Base-by-base conservation (phyloP, 805 yeast species). In the Pichia cabralensis region DNA sequence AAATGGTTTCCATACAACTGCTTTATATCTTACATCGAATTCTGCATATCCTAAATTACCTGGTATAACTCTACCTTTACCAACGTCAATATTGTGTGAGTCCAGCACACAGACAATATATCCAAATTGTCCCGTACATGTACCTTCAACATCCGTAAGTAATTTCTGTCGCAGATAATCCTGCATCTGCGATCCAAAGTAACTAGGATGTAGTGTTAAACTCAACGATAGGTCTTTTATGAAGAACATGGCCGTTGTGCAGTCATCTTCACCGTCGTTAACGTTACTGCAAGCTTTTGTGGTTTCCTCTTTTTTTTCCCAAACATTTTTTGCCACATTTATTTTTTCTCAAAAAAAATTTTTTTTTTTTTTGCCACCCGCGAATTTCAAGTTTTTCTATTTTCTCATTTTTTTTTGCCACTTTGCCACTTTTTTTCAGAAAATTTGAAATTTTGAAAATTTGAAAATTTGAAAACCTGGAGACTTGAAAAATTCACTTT, bases 101-200 rank as follows among this genome's bases (percentile, higher is more conserved):
- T 92, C 97, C 54, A 92, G 67, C 28, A 92, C 98, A 61, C 96
- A 89, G 38, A 92, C 79, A 46, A 92, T 92, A 58, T 92, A 92
- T 11, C 98, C 98, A 64, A 92, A 92, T 59, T 92, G 95, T 49
- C 98, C 98, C 1, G 97, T 88, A 62, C 97, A 92, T 1, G 97
- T 86, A 18, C 98, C 98, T 62, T 92, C 98, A 28, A 92, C 98
- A 55, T 92, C 98, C 45, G 84, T 86, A 39, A 92, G 69, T 42
- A 92, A 69, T 58, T 89, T 88, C 53, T 86, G 83, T 54, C 94
- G 76, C 47, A 92, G 67, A 53, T 77, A 89, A 55, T 85, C 94
- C 60, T 82, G 86, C 97, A 92, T 92, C 48, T 88, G 94, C 3
- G 97, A 96, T 2, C 98, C 98, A 54, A 88, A 89, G 60, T 78